Evolutionary conservation across 2,329 filamentous ascomycete genomes (phyloP).

Genomic region (Cytospora piceae): DNA sequence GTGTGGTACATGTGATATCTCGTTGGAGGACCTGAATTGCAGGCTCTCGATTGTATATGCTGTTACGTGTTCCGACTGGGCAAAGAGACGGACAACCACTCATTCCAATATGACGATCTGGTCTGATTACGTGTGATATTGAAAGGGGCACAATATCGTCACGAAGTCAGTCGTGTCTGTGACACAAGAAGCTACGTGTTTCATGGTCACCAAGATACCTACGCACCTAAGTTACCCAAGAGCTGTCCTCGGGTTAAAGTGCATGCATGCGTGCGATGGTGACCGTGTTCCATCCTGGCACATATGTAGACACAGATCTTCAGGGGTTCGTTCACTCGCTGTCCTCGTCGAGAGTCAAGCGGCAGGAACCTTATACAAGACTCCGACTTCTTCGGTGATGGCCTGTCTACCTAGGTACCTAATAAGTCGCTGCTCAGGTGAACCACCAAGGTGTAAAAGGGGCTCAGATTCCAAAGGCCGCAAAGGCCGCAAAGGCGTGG

Average conservation of each 20-base stretch:
- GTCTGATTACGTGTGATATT: background rate
- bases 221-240: background rate
- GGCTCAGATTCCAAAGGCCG: background rate
- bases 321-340: slow-evolving; percentile 14
- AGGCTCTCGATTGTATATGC: background rate
- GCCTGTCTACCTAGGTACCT: background rate
- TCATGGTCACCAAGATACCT: background rate
- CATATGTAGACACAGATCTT: slow-evolving; percentile 10
- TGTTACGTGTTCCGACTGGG: background rate
- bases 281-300: background rate
- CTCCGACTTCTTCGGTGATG: background rate
- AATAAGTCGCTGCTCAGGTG: background rate
- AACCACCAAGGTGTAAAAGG: background rate
- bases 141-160: background rate
- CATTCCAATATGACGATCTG: background rate
- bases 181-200: background rate
- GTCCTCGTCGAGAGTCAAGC: slow-evolving; percentile 15
- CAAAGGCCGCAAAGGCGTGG: background rate
- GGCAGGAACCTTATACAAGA: slow-evolving; percentile 3
- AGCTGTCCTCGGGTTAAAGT: background rate
- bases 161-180: background rate
- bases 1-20: background rate
- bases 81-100: background rate
- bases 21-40: background rate
- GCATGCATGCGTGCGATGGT: background rate